Conservation (phyloP, 1,284 basidiomycete genomes). For the Sanguinoderma infundibulare region DNA sequence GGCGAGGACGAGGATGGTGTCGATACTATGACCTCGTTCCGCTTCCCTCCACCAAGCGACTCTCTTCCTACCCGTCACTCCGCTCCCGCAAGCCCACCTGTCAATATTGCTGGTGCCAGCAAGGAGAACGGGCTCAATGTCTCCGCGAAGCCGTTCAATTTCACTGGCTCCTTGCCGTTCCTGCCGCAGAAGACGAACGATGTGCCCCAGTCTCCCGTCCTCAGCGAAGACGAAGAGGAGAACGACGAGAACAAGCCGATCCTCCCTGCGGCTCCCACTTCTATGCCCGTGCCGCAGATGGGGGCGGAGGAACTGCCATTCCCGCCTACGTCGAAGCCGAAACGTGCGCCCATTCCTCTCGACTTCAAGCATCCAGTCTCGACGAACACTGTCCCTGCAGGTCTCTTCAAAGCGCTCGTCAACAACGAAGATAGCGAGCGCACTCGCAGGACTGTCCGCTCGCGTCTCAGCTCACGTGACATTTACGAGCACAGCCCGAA, state of each 20-base stretch:
- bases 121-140: conserved; percentile 38
- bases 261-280: conserved; percentile 5
- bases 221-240: conserved; percentile 27
- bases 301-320: conserved; percentile 38
- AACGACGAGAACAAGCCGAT: conserved; percentile 29
- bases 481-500: conserved; percentile 63
- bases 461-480: conserved; percentile 71
- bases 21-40: conserved; percentile 70
- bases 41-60: conserved; percentile 64
- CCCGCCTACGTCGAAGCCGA: conserved; percentile 47
- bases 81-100: conserved; percentile 45
- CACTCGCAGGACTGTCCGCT: conserved; percentile 69
- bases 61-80: conserved; percentile 53
- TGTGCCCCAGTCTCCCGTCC: conserved; percentile 20
- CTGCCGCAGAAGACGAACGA: conserved; percentile 15
- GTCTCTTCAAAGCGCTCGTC: conserved; percentile 79
- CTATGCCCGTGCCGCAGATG: conserved; percentile 26
- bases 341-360: conserved; percentile 77
- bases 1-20: conserved; percentile 50
- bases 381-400: conserved; percentile 79
- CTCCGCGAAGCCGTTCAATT: conserved; percentile 64
- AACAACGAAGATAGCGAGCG: conserved; percentile 59
- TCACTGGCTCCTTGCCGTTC: conserved; percentile 47
- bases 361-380: conserved; percentile 79
- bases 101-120: conserved; percentile 23